phyloP scores from a whole-genome alignment of 805 yeast species.

The Lipomyces chichibuensis region DNA sequence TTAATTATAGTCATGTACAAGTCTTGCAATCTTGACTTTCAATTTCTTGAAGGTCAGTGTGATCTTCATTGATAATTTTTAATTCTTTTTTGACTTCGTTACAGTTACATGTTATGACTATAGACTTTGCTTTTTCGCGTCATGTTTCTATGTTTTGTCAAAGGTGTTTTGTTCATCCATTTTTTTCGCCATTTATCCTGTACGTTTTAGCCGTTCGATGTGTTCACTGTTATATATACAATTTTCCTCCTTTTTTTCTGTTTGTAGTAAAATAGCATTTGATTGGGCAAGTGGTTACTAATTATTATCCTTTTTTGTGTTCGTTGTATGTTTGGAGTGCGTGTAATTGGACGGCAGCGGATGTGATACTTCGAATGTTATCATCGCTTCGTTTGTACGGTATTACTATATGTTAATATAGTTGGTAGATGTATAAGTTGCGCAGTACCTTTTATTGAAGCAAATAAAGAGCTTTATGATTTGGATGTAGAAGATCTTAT shows the following conservation, averaged over 20 bases:
- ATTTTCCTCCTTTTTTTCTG: neutral
- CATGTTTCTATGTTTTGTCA: neutral
- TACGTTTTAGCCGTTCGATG: neutral
- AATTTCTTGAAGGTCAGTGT: neutral
- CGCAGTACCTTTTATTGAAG: neutral
- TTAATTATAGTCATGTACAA: neutral
- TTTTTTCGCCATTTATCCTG: neutral
- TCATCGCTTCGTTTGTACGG: neutral
- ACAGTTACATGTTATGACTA: neutral
- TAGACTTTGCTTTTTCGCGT: neutral
- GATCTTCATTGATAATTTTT: neutral
- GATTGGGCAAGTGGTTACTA: neutral
- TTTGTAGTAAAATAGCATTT: neutral
- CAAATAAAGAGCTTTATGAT: neutral
- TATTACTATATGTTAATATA: neutral
- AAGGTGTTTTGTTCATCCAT: conserved; percentile 5
- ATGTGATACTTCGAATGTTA: neutral
- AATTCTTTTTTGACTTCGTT: neutral
- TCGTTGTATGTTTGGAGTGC: neutral
- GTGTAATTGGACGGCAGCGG: neutral
- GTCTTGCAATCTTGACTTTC: neutral
- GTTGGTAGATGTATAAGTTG: neutral
- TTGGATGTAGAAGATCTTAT: neutral
- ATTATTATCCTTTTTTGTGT: neutral
- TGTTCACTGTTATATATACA: neutral